phyloP scores from a whole-genome alignment of 108 stramenopile species.

The Discostella pseudostelligera region DNA sequence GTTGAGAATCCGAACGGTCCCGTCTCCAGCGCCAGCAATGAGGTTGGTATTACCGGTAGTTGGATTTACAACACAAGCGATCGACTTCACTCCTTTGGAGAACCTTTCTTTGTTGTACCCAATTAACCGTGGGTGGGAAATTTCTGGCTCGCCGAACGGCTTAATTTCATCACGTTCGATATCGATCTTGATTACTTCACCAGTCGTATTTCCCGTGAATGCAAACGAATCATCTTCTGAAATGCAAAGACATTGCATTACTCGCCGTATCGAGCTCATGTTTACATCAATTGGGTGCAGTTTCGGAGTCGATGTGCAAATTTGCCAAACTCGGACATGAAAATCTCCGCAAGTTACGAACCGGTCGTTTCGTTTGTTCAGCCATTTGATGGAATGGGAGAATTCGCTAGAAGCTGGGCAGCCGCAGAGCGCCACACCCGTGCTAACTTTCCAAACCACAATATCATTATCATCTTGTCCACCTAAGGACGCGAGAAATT shows the following conservation, averaged over 20 bases:
- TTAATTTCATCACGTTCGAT: slow-evolving; percentile 82
- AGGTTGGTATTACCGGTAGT: slow-evolving; percentile 77
- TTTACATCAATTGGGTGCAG: slow-evolving; percentile 77
- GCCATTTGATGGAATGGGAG: slow-evolving; percentile 66
- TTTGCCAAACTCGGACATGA: slow-evolving; percentile 80
- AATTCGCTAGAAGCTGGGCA: slow-evolving; percentile 70
- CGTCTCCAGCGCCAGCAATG: slow-evolving; percentile 82
- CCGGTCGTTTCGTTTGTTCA: slow-evolving; percentile 76
- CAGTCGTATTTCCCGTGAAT: slow-evolving; percentile 80
- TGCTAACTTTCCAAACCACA: slow-evolving; percentile 78
- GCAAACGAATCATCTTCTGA: slow-evolving; percentile 72
- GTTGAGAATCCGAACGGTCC: slow-evolving; percentile 68
- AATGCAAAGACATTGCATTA: slow-evolving; percentile 76
- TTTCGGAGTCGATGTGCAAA: slow-evolving; percentile 70
- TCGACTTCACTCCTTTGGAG: slow-evolving; percentile 60
- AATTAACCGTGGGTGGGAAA: slow-evolving; percentile 49
- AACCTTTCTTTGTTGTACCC: slow-evolving; percentile 63
- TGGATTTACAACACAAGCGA: slow-evolving; percentile 70
- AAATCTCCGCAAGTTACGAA: slow-evolving; percentile 81
- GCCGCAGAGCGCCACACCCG: slow-evolving; percentile 74
- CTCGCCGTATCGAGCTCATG: slow-evolving; percentile 73
- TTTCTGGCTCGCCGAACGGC: slow-evolving; percentile 73
- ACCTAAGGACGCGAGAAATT: slow-evolving; percentile 71
- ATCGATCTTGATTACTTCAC: slow-evolving; percentile 78
- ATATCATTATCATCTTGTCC: slow-evolving; percentile 91